These are phyloP conservation scores for Flaveria ramosissima DNA, from an alignment of 129 eudicot species.

Conservation along the genomic window DNA sequence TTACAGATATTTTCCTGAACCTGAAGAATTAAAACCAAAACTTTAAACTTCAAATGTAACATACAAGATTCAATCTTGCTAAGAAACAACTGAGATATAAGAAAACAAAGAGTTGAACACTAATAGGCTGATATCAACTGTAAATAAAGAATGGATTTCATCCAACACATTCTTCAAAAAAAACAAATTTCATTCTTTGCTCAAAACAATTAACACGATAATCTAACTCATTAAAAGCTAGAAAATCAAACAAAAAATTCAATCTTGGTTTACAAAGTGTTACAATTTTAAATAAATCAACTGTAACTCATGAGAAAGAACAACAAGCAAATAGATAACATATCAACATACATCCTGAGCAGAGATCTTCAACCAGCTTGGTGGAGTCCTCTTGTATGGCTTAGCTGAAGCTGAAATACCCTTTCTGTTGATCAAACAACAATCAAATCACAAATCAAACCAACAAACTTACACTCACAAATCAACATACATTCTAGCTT, in stretches of 20 bases:
- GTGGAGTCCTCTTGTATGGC: slow-evolving; percentile 73
- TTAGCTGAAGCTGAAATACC: slow-evolving; percentile 68
- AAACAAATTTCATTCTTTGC: background rate
- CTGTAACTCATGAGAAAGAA: background rate
- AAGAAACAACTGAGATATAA: background rate
- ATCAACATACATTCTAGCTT: background rate
- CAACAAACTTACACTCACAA: background rate
- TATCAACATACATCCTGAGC: slow-evolving; percentile 47
- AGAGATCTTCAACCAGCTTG: slow-evolving; percentile 65
- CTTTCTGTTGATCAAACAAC: slow-evolving; percentile 43
- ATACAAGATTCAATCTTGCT: background rate
- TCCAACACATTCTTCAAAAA: background rate
- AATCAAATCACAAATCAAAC: background rate
- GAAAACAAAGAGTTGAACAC: background rate
- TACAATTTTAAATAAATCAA: background rate
- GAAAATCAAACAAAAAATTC: background rate
- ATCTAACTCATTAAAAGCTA: background rate
- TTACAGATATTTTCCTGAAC: slow-evolving; percentile 65
- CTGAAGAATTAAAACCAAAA: slow-evolving; percentile 14
- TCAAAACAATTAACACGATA: background rate
- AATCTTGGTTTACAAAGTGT: background rate
- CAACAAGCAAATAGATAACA: background rate
- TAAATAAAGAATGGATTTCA: background rate
- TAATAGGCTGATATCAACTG: too few species aligned
- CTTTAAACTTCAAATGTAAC: background rate